A percentile compares a stretch with the other conserved stretches of the same genome.
Conservation (phyloP, 345 rosid species). For the Lenwebbia sp. region DNA sequence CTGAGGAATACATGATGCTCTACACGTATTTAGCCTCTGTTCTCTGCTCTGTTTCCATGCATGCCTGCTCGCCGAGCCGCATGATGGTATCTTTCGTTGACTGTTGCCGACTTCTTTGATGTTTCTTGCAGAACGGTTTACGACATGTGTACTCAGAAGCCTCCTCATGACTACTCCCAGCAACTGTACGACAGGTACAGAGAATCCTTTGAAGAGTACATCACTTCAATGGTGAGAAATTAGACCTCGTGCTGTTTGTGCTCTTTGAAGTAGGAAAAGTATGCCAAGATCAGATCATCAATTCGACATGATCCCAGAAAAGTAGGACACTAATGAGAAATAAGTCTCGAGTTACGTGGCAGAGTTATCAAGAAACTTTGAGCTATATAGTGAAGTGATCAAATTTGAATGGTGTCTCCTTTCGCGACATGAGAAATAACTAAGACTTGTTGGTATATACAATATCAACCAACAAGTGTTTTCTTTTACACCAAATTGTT, state of each 20-base stretch:
- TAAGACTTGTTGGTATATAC: no score
- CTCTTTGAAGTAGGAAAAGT: background rate
- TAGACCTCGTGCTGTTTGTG: background rate
- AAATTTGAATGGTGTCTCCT: no score
- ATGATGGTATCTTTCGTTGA: background rate
- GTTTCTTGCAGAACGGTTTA: constrained; percentile 38
- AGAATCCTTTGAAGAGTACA: constrained; percentile 45
- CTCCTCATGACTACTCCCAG: constrained; percentile 43
- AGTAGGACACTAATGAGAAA: no score
- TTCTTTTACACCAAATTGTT: no score
- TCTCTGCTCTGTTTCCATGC: background rate
- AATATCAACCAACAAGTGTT: no score
- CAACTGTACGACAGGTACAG: constrained; percentile 53
- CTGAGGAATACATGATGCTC: constrained; percentile 60
- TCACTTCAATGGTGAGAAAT: constrained; percentile 26
- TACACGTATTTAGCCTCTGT: constrained; percentile 28
- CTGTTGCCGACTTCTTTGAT: background rate
- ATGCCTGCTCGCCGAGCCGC: background rate
- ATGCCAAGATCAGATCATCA: no score
- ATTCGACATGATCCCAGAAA: no score
- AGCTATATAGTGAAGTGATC: no score
- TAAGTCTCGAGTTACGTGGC: no score
- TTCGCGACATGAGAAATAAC: no score
- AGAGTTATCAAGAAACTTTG: no score
- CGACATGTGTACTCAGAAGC: constrained; percentile 62